phyloP scores from a whole-genome alignment of 805 yeast genomes.

The Pichia gijzeniarum region DNA sequence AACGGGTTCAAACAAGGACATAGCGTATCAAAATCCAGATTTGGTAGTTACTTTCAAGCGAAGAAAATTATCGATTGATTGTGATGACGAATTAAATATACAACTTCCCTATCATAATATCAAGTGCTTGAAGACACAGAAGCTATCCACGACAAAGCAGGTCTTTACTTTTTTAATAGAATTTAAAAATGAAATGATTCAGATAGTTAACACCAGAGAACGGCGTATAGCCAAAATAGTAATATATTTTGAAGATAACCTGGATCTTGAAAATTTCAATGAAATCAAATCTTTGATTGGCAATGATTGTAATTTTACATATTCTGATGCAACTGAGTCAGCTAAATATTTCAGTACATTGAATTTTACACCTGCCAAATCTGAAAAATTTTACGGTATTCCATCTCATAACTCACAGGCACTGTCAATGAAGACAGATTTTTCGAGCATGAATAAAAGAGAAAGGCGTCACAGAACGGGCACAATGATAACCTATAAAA shows the following conservation, averaged over 20 bases:
- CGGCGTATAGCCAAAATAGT: not conserved
- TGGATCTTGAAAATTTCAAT: not conserved
- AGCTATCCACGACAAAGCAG: not conserved
- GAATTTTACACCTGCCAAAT: not conserved
- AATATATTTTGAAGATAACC: not conserved
- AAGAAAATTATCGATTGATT: not conserved
- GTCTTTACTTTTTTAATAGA: not conserved
- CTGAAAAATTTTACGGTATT: slow-evolving; percentile 2
- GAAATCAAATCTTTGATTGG: not conserved
- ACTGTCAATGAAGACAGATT: slow-evolving; percentile 2
- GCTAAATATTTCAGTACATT: not conserved
- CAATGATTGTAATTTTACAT: not conserved
- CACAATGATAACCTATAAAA: slow-evolving; percentile 4
- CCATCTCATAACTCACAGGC: not conserved
- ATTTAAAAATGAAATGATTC: not conserved
- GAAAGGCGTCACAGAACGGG: slow-evolving; percentile 9
- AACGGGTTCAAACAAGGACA: too few species aligned
- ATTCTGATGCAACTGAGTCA: not conserved
- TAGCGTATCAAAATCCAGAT: too few species aligned
- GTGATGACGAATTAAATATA: not conserved
- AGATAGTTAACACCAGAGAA: not conserved
- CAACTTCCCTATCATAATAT: slow-evolving; percentile 2
- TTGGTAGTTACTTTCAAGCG: not conserved
- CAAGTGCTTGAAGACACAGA: not conserved
- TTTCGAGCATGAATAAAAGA: slow-evolving; percentile 4